A percentile compares a stretch with the other conserved stretches of the same genome.
These are phyloP conservation scores for Xylariaceae sp. DNA, from an alignment of 2,329 filamentous ascomycete genomes.

Conservation along the genomic window DNA sequence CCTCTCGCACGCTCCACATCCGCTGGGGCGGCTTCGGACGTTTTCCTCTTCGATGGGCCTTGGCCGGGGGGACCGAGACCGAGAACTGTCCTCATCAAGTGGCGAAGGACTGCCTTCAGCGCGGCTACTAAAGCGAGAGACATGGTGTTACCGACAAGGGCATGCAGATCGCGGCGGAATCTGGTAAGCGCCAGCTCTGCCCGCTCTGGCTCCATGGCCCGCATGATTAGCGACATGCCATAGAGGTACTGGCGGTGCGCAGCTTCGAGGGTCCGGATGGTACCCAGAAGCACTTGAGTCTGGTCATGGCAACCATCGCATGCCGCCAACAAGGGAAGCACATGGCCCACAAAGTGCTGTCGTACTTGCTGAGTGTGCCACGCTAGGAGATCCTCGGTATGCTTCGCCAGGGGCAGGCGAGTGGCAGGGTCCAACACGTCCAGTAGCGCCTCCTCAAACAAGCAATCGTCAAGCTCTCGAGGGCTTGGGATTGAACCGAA, in stretches of 20 bases:
- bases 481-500: slow-evolving; percentile 44
- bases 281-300: slow-evolving; percentile 44
- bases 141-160: slow-evolving; percentile 59
- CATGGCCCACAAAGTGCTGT: slow-evolving; percentile 54
- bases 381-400: slow-evolving; percentile 50
- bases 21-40: slow-evolving; percentile 21
- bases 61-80: slow-evolving; percentile 25
- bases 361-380: slow-evolving; percentile 60
- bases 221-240: slow-evolving; percentile 47
- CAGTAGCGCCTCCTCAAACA: slow-evolving; percentile 48
- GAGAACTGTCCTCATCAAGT: slow-evolving; percentile 47
- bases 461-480: slow-evolving; percentile 33
- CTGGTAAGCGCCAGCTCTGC: slow-evolving; percentile 38
- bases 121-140: slow-evolving; percentile 48
- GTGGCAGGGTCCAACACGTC: slow-evolving; percentile 45
- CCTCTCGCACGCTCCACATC: slow-evolving; percentile 38
- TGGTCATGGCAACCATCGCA: slow-evolving; percentile 40
- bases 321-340: slow-evolving; percentile 49
- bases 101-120: slow-evolving; percentile 48
- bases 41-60: slow-evolving; percentile 7
- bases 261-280: slow-evolving; percentile 53
- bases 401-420: slow-evolving; percentile 43
- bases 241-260: slow-evolving; percentile 53
- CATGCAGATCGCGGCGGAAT: slow-evolving; percentile 58
- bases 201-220: slow-evolving; percentile 38